Percentiles rank a stretch among this genome's conserved stretches.
Evolutionary conservation across 768 basidiomycete species (phyloP).

Genomic region (Boletellus ananas): DNA sequence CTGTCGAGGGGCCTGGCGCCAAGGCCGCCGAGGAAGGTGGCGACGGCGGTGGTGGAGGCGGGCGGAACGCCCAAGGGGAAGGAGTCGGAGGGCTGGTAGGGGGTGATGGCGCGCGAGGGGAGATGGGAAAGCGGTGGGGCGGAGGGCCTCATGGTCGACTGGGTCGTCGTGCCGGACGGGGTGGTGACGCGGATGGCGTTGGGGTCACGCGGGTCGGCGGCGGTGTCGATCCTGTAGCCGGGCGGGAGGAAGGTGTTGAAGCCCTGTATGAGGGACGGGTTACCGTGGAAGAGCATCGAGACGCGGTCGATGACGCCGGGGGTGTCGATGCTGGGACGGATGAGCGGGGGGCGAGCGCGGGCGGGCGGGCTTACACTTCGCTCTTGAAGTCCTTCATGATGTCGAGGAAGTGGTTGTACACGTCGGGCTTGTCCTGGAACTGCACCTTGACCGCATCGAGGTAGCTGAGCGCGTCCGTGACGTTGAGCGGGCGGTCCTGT

Average conservation of each 20-base stretch:
- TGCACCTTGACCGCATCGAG: conserved; percentile 92
- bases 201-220: conserved; percentile 63
- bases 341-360: neutral
- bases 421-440: conserved; percentile 86
- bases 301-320: conserved; percentile 96
- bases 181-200: conserved; percentile 81
- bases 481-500: conserved; percentile 69
- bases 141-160: conserved; percentile 47
- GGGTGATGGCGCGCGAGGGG: conserved; percentile 53
- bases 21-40: conserved; percentile 62
- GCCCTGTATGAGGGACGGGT: conserved; percentile 87
- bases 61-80: conserved; percentile 47
- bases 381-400: conserved; percentile 99
- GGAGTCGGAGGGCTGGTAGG: conserved; percentile 42
- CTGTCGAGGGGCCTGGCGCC: conserved; percentile 47
- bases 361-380: conserved; percentile 62
- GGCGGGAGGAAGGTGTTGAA: conserved; percentile 97
- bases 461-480: conserved; percentile 90
- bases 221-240: conserved; percentile 90
- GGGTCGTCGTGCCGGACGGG: conserved; percentile 67
- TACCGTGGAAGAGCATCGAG: conserved; percentile 87
- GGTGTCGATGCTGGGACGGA: conserved; percentile 77
- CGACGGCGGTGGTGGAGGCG: conserved; percentile 54
- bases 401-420: conserved; percentile 91
- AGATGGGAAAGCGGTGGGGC: conserved; percentile 20